Evolutionary conservation across 371 early-diverging fungal genomes (phyloP), one percentile per base, ranked within the genome.

Genomic region (Parasitella parasitica): DNA sequence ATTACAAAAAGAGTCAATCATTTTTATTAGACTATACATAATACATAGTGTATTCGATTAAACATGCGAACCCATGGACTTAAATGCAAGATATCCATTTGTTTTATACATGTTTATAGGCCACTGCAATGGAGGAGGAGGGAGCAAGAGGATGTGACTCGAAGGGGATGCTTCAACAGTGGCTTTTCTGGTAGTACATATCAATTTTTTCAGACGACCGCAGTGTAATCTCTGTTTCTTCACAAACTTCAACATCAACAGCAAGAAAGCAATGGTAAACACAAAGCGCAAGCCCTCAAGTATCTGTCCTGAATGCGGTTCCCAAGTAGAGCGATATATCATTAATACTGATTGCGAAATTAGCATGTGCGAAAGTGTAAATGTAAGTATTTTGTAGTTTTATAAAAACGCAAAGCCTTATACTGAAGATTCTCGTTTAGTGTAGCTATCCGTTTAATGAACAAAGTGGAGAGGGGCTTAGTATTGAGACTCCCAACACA

Each of bases 401-500:
- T 43, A 11, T 43, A 4, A 8, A 32, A 32, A 46, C 46, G 46
- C 46, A 24, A 46, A 46, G n/a, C n/a, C n/a, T n/a, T n/a, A n/a
- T 24, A 4, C 18, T 38, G 24, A 59, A 50, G n/a, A 36, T 28
- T 51, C 15, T 37, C 7, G 26, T 27, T 11, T 27, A 61, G 62
- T 61, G 62, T 36, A n/a, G 34, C 18, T 61, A 54, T 26, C 62
- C 62, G 18, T 61, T 61, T 28, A 48, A 43, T 54, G 41, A 46
- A 36, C 35, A 36, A 36, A 35, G 48, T 46, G 55, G 18, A 18
- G 48, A 46, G 38, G 62, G 49, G 16, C 62, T 61, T 48, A 54
- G 48, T 54, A 32, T 54, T 61, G 62, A 61, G 55, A 35, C 13
- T 41, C 62, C 62, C 53, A 48, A 35, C 49, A 39, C 46, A 43